These are phyloP conservation scores for Hibiscus mutabilis DNA, from an alignment of 345 rosid species.

Conservation along the genomic window DNA sequence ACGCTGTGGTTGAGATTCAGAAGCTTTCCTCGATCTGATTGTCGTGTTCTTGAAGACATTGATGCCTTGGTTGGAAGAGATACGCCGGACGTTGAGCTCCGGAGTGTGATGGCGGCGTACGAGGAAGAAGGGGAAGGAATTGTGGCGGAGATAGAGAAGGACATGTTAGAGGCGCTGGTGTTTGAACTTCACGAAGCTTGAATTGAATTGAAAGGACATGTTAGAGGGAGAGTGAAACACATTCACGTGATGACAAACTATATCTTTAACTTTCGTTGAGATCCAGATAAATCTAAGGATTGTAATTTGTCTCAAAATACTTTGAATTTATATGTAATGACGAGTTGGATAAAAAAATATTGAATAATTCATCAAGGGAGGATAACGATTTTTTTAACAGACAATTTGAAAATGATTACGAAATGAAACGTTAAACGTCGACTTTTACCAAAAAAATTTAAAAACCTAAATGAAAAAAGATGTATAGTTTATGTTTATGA, in stretches of 20 bases:
- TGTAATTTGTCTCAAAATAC: no score
- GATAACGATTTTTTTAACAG: no score
- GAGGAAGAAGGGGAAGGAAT: slow-evolving; percentile 54
- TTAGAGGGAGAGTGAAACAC: slow-evolving; percentile 10
- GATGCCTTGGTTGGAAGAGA: slow-evolving; percentile 52
- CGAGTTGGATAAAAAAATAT: no score
- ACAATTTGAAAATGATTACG: no score
- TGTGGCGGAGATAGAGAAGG: slow-evolving; percentile 40
- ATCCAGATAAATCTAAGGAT: no score
- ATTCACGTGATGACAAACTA: no score
- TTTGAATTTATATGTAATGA: no score
- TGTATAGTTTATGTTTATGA: no score
- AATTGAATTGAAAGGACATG: slow-evolving; percentile 24
- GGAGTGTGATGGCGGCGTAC: slow-evolving; percentile 14
- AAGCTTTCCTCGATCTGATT: slow-evolving; percentile 43
- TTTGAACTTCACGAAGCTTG: slow-evolving; percentile 19
- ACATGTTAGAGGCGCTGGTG: slow-evolving; percentile 37
- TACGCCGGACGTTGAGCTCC: slow-evolving; percentile 25
- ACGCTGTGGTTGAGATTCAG: slow-evolving; percentile 29
- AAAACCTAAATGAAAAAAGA: no score
- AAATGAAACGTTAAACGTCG: no score
- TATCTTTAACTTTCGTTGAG: neutral
- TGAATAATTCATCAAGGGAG: no score
- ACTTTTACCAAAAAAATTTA: no score
- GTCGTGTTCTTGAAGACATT: slow-evolving; percentile 59